Percentiles rank a stretch among this genome's conserved stretches.
Conservation (phyloP, 495 filamentous ascomycete genomes). For the Aspergillus affinis region DNA sequence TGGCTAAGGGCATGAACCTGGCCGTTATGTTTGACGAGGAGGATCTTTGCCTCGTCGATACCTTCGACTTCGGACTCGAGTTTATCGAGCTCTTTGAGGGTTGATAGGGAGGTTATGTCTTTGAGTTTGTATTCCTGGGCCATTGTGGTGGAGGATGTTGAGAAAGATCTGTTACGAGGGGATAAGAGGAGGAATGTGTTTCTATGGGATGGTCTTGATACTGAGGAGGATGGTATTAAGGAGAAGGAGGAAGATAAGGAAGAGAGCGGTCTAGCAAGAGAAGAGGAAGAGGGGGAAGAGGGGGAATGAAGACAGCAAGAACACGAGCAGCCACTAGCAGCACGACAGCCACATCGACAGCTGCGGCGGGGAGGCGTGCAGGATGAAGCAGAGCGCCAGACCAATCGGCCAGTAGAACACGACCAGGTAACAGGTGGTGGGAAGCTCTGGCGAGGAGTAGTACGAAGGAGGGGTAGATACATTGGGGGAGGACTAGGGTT, state of each 20-base stretch:
- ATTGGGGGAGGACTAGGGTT: conserved; percentile 8
- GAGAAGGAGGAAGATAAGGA: conserved; percentile 1
- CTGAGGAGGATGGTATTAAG: neutral
- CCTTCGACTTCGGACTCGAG: conserved; percentile 88
- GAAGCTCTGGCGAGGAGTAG: conserved; percentile 18
- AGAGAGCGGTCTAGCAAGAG: neutral
- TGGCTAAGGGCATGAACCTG: conserved; percentile 75
- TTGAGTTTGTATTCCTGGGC: conserved; percentile 84
- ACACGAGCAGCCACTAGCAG: conserved; percentile 22
- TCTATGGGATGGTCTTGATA: neutral
- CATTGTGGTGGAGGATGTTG: conserved; percentile 37
- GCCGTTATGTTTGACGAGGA: conserved; percentile 74
- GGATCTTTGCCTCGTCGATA: conserved; percentile 77
- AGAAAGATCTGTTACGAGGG: neutral
- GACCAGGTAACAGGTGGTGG: conserved; percentile 11
- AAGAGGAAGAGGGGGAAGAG: conserved; percentile 6
- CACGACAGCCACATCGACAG: conserved; percentile 29
- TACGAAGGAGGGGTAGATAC: conserved; percentile 22
- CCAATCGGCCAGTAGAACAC: conserved; percentile 9
- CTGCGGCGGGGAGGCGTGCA: conserved; percentile 11
- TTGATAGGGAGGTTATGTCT: conserved; percentile 62
- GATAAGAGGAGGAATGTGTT: conserved; percentile 10
- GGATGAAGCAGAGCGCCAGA: conserved; percentile 4
- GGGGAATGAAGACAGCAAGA: conserved; percentile 25
- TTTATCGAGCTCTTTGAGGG: conserved; percentile 77